Percentiles rank a stretch among this genome's conserved stretches.
phyloP scores from a whole-genome alignment of 108 stramenopile genomes.

The Mediolabrus comicus region DNA sequence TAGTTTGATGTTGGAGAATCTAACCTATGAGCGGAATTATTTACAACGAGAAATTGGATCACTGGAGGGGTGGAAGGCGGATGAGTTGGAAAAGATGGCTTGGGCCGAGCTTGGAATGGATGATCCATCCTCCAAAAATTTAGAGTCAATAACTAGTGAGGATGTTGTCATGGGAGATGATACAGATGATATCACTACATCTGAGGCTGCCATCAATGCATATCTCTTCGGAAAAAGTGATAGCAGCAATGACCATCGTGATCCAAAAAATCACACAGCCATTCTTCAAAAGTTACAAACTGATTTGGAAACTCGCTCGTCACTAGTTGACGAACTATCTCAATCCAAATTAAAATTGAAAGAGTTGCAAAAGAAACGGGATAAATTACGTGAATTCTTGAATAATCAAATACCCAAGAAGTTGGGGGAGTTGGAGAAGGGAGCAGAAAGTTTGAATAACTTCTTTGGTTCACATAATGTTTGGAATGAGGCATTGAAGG shows the following conservation, averaged over 20 bases:
- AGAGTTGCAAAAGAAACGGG: slow-evolving; percentile 27
- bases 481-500: background rate
- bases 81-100: slow-evolving; percentile 35
- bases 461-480: slow-evolving; percentile 44
- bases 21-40: slow-evolving; percentile 43
- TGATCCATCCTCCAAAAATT: too few relatives aligned
- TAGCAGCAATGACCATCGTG: slow-evolving; percentile 10
- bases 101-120: slow-evolving; percentile 32
- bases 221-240: slow-evolving; percentile 17
- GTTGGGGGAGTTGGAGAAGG: slow-evolving; percentile 58
- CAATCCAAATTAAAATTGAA: slow-evolving; percentile 39
- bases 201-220: slow-evolving; percentile 33
- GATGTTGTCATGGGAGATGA: slow-evolving; percentile 5
- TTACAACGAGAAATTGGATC: slow-evolving; percentile 22
- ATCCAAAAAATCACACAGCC: slow-evolving; percentile 28
- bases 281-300: slow-evolving; percentile 33
- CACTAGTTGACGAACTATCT: slow-evolving; percentile 29
- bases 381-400: slow-evolving; percentile 38
- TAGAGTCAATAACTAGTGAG: too few relatives aligned
- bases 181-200: slow-evolving; percentile 8
- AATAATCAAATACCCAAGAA: slow-evolving; percentile 51
- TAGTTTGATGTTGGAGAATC: slow-evolving; percentile 38
- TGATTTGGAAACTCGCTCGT: slow-evolving; percentile 32
- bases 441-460: slow-evolving; percentile 57
- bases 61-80: slow-evolving; percentile 16